A percentile compares a stretch with the other conserved stretches of the same genome.
Evolutionary conservation across 2,329 filamentous ascomycete genomes (phyloP).

Genomic region (Neoascochyta sp.): DNA sequence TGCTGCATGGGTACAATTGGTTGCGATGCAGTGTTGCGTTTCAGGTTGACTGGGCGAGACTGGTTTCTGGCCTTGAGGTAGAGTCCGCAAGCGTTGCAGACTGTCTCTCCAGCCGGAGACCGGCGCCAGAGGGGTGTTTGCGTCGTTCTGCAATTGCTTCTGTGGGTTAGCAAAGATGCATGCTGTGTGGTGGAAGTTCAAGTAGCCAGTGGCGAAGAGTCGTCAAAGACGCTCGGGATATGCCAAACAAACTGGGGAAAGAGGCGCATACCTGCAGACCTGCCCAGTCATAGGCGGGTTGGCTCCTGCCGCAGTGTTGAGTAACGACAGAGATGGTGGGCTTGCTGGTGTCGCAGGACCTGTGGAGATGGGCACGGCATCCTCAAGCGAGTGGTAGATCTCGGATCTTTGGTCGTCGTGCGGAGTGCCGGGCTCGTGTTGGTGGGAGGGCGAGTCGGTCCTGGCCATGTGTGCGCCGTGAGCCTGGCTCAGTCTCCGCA

Average conservation of each 20-base stretch:
- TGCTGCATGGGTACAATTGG: constrained; percentile 30
- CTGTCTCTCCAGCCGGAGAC: constrained; percentile 87
- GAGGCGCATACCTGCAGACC: constrained; percentile 69
- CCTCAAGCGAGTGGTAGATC: constrained; percentile 42
- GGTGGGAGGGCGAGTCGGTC: constrained; percentile 14
- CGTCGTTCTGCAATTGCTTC: constrained; percentile 90
- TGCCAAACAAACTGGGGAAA: too few species aligned
- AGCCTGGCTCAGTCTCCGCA: constrained; percentile 44
- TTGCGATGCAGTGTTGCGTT: constrained; percentile 59
- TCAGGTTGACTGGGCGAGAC: constrained; percentile 82
- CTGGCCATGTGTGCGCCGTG: constrained; percentile 32
- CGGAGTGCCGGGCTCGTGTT: constrained; percentile 14
- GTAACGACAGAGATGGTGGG: constrained; percentile 16
- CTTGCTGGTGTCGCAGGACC: constrained; percentile 20
- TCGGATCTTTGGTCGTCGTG: constrained; percentile 24
- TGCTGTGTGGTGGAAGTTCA: too few species aligned
- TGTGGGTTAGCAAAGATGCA: constrained; percentile 18
- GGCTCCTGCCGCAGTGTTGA: constrained; percentile 13
- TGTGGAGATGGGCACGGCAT: constrained; percentile 32
- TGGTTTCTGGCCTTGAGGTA: constrained; percentile 94
- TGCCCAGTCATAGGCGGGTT: constrained; percentile 55
- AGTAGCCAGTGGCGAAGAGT: too few species aligned
- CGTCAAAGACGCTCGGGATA: neutral
- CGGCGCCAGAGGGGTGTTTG: constrained; percentile 92
- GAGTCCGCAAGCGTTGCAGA: constrained; percentile 95